Evolutionary conservation across 192 early-diverging fungal species (phyloP), one percentile per base, ranked within the genome.

Genomic region (Backusella tarrabulga): DNA sequence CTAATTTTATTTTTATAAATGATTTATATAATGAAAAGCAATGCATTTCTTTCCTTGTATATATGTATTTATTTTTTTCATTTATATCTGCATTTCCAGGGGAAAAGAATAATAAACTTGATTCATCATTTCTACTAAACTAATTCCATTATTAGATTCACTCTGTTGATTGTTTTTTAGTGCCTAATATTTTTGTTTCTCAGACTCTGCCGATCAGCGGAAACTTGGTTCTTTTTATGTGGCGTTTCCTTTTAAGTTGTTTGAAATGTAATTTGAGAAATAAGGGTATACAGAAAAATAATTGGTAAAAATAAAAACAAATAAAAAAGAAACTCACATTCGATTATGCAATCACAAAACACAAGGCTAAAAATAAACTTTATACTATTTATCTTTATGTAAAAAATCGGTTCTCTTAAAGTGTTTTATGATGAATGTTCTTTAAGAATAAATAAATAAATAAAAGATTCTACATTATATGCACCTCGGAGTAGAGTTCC

Each of bases 241-340:
- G 54, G 54, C 54, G 54, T 60, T 60, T 60, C 54, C 21, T 60
- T 60, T 60, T 60, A 26, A 7, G 52, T 56, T 56, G n/a, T 15
- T 56, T 36, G 40, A 74, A 66, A 38, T 74, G 56, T 71, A 50
- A 41, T 71, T 29, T 38, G 21, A 71, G 41, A 21, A 71, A 23
- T 42, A 71, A 74, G 29, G 36, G 34, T 21, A 63, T 40, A 63
- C 26, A 41, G n/a, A 60, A 63, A 63, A n/a, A 26, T 23, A 23
- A 23, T n/a, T 11, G 21, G 9, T 56, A 56, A 23, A 32, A 54
- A 54, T 54, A 54, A 54, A 54, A n/a, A 21, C 23, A 63, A 60
- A 23, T 60, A 21, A 26, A 26, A 14, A 6, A 19, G n/a, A 60
- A 12, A 29, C 23, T 7, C 19, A 29, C 21, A 23, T 12, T 3